Evolutionary conservation across 2,329 filamentous ascomycete species (phyloP).

Genomic region (Pestalotiopsis fici): DNA sequence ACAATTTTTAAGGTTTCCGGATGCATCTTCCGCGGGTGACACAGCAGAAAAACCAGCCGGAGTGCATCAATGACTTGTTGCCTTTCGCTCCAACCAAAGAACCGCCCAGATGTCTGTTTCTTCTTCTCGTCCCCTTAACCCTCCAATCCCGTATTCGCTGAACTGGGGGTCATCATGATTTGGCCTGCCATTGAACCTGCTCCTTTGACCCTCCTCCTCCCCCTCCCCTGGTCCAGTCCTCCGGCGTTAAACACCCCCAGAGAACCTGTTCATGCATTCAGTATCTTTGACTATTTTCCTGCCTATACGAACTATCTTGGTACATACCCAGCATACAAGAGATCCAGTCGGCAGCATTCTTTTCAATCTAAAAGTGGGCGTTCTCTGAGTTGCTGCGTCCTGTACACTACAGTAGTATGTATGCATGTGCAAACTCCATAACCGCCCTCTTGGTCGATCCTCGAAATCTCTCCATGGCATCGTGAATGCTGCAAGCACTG

Average conservation of each 20-base stretch:
- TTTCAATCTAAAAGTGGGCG: not conserved
- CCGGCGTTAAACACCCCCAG: not conserved
- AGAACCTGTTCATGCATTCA: not conserved
- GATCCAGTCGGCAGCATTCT: not conserved
- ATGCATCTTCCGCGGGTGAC: not conserved
- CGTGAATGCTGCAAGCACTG: no score
- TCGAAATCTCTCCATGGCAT: no score
- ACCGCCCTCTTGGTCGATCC: no score
- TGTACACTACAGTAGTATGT: not conserved
- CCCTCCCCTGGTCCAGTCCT: not conserved
- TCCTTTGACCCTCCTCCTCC: not conserved
- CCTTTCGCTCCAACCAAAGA: not conserved
- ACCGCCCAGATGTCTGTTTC: no score
- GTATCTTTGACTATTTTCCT: not conserved
- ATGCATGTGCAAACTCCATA: no score
- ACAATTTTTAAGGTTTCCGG: not conserved
- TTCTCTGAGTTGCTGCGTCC: not conserved
- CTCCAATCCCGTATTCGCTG: not conserved
- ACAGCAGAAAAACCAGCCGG: not conserved
- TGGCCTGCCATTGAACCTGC: no score
- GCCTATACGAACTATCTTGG: not conserved
- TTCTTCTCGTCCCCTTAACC: not conserved
- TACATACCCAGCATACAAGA: not conserved
- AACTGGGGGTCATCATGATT: not conserved
- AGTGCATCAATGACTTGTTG: not conserved